Evolutionary conservation across 768 basidiomycete species (phyloP).

Genomic region (Leccinum pellstonianum): DNA sequence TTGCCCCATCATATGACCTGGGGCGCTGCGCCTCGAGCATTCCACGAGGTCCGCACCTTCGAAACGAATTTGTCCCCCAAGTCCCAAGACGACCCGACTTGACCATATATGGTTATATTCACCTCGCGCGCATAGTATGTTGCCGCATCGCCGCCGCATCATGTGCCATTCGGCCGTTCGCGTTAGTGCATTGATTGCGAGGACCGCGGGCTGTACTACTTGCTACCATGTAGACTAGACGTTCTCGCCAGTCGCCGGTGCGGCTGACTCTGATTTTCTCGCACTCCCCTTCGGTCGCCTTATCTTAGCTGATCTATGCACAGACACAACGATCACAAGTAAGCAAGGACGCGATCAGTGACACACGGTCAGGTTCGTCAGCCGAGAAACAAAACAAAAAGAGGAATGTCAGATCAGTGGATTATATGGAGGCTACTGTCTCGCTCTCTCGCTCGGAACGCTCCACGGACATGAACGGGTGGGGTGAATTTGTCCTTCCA

Average conservation of each 20-base stretch:
- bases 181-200: not conserved
- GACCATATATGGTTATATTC: slow-evolving; percentile 28
- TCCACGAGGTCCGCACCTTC: slow-evolving; percentile 28
- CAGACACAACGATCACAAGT: not conserved
- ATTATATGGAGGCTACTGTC: not conserved
- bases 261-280: not conserved
- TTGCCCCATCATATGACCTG: not conserved
- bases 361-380: not conserved
- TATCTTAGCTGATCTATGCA: not conserved
- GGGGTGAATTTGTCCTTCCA: not conserved
- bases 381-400: not conserved
- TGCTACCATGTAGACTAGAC: not conserved
- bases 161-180: not conserved
- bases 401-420: not conserved
- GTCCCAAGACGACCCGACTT: not conserved
- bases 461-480: not conserved
- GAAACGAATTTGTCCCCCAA: not conserved
- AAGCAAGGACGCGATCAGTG: not conserved
- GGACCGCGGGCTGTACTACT: not conserved
- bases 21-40: slow-evolving; percentile 21
- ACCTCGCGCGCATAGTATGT: not conserved
- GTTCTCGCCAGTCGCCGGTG: not conserved
- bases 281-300: not conserved
- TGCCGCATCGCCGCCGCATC: not conserved
- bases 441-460: not conserved